Evolutionary conservation across 169 alveolate genomes (phyloP).

Genomic region (Cryptosporidium bovis): DNA sequence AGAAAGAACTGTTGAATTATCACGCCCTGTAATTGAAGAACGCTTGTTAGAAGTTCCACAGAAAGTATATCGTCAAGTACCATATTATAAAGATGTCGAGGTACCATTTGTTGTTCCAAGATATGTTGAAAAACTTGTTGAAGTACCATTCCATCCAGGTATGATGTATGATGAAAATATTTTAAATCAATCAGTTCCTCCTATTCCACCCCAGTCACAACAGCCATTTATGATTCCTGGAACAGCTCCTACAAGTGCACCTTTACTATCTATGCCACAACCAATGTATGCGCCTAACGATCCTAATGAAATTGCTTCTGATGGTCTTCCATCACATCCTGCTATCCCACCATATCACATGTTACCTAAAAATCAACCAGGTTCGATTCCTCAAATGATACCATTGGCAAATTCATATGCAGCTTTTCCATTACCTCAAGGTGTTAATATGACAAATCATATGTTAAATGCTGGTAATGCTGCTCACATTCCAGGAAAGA

Average conservation of each 20-base stretch:
- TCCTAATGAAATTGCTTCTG: constrained; percentile 64
- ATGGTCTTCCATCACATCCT: constrained; percentile 72
- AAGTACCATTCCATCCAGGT: constrained; percentile 84
- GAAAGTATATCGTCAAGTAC: constrained; percentile 85
- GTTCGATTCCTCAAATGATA: constrained; percentile 74
- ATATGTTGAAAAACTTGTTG: constrained; percentile 86
- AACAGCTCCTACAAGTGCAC: constrained; percentile 73
- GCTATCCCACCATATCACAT: constrained; percentile 74
- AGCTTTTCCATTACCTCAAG: constrained; percentile 73
- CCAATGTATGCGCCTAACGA: constrained; percentile 64
- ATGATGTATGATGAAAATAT: constrained; percentile 69
- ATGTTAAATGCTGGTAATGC: constrained; percentile 63
- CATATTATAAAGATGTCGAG: constrained; percentile 85
- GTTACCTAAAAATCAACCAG: constrained; percentile 72
- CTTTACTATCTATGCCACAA: constrained; percentile 66
- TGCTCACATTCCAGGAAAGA: constrained; percentile 73
- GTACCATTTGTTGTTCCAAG: constrained; percentile 88
- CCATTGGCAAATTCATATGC: constrained; percentile 72
- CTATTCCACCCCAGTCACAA: constrained; percentile 66
- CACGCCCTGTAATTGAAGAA: constrained; percentile 82
- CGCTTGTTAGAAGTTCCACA: constrained; percentile 85
- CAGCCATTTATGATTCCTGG: constrained; percentile 62
- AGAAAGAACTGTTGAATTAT: constrained; percentile 84
- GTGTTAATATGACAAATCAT: constrained; percentile 55
- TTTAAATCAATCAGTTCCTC: constrained; percentile 58